Conservation (phyloP, 1,284 basidiomycete species). For the Chondrostereum purpureum region DNA sequence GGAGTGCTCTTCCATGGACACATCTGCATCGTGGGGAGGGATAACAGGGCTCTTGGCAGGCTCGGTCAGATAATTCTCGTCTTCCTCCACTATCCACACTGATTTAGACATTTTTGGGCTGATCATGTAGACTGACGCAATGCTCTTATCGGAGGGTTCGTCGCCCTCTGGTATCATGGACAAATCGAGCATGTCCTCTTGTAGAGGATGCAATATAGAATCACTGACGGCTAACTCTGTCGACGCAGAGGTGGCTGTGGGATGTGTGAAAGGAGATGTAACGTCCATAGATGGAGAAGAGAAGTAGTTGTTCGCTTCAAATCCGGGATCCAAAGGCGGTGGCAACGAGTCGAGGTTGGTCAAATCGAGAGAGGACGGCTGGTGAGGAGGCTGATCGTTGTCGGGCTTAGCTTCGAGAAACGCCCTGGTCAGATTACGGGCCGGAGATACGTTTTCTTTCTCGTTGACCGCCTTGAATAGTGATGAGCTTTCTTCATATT, state of each 20-base stretch:
- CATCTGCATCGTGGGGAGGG: not conserved
- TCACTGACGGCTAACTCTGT: not conserved
- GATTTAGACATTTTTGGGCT: too few species aligned
- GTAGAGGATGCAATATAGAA: not conserved
- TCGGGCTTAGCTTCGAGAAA: slow-evolving; percentile 34
- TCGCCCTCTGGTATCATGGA: slow-evolving; percentile 71
- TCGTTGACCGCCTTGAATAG: slow-evolving; percentile 25
- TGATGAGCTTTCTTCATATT: slow-evolving; percentile 1
- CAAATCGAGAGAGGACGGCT: not conserved
- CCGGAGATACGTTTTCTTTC: slow-evolving; percentile 37
- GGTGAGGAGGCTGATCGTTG: slow-evolving; percentile 4
- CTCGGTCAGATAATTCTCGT: too few species aligned
- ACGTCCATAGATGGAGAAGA: too few species aligned
- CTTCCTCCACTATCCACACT: too few species aligned
- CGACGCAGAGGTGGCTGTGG: not conserved
- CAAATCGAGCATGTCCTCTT: slow-evolving; percentile 34
- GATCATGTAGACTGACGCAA: slow-evolving; percentile 1
- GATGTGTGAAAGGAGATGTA: not conserved
- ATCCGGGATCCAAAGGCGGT: too few species aligned
- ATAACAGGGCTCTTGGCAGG: too few species aligned
- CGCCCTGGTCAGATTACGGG: slow-evolving; percentile 45
- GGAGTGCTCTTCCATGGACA: not conserved
- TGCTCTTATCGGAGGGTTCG: slow-evolving; percentile 39
- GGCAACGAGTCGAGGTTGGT: too few species aligned
- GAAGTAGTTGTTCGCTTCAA: too few species aligned